Percentiles rank a stretch among this genome's conserved stretches.
Evolutionary conservation across 176 grass and related monocot species (phyloP).

Genomic region (Elaeis guineensis): DNA sequence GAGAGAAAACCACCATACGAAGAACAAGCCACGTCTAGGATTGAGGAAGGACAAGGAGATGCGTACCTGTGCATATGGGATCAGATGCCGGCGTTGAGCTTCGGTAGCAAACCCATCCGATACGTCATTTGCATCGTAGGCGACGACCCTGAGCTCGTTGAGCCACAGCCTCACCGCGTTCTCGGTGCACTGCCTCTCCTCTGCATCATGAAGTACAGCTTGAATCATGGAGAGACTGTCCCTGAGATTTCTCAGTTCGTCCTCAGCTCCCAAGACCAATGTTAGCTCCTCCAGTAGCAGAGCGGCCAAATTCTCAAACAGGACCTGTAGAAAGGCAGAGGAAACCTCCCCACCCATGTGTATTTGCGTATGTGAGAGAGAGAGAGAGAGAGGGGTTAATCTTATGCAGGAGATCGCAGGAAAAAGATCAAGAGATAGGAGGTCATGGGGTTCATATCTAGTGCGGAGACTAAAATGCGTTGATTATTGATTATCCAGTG

Average conservation of each 20-base stretch:
- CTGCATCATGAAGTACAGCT: conserved; percentile 9
- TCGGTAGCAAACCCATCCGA: conserved; percentile 20
- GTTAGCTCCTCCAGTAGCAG: conserved; percentile 1
- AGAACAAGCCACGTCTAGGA: neutral
- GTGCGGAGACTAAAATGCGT: too few species aligned
- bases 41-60: neutral
- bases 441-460: too few species aligned
- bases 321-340: conserved; percentile 28
- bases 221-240: neutral
- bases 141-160: conserved; percentile 1
- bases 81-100: conserved; percentile 4
- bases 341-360: too few species aligned
- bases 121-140: conserved; percentile 21
- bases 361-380: too few species aligned
- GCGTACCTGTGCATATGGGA: neutral
- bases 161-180: neutral
- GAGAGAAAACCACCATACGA: too few species aligned
- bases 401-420: too few species aligned
- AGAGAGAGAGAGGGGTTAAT: too few species aligned
- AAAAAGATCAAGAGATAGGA: too few species aligned
- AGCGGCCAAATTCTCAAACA: conserved; percentile 3
- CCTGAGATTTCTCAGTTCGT: neutral
- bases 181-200: neutral
- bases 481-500: too few species aligned
- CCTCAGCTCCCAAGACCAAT: neutral